Evolutionary conservation across 1,139 yeast genomes (phyloP), one percentile per base, ranked within the genome.

Genomic region (Yamadazyma diospyri): DNA sequence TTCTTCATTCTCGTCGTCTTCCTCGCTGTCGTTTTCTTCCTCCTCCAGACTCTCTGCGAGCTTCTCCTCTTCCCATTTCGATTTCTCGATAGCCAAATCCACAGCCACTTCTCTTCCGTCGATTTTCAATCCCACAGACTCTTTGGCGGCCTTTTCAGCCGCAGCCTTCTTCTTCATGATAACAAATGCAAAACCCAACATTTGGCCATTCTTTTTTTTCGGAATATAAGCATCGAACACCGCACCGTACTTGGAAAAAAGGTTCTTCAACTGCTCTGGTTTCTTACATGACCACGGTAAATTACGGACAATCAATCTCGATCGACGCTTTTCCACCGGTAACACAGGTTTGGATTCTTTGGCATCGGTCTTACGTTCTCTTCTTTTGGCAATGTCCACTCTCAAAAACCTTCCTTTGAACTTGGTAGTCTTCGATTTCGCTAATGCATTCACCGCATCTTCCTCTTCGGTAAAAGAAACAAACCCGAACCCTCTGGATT

Each of bases 171-270:
- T 86, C 53, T 78, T 79, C 95, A 94, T 85, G 1, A 94, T 82
- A 14, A 92, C 89, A 58, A 92, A 94, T 0, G 89, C 99, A 70
- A 92, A 92, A 8, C 98, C 98, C 43, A 84, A 69, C 94, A 92
- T 84, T 55, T 76, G 81, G 9, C 97, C 96, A 33, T 88, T 94
- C 34, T 76, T 73, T 51, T 85, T 86, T 50, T 86, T 77, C 24
- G 98, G 98, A 45, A 92, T 87, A 47, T 80, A 78, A 0, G 94
- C 95, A 55, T 89, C 96, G 29, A 76, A 78, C 18, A 92, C 96
- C 29, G 85, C 82, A 33, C 98, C 99, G 53, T 66, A 92, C 51
- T 78, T 80, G 38, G 72, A 64, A 51, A 92, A 94, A 8, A 80
- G 53, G 47, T 80, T 80, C 53, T 76, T 79, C 50, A 92, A 67